Conservation (phyloP, 2,329 filamentous ascomycete genomes). For the Colletotrichum gigasporum region DNA sequence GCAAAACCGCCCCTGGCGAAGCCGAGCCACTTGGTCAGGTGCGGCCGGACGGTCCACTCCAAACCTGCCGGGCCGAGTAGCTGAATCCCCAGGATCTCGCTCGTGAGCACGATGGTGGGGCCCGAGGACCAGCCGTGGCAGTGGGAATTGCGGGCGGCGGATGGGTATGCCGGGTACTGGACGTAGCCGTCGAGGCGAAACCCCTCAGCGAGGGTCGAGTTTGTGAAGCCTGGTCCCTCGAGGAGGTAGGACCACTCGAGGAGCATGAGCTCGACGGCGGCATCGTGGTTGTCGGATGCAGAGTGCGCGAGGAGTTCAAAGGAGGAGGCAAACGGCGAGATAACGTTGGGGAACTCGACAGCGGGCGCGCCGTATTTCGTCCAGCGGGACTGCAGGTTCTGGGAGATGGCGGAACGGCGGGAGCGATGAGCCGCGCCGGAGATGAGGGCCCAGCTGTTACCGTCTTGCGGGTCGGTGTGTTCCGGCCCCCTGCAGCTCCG, state of each 20-base stretch:
- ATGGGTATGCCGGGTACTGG: slow-evolving; percentile 44
- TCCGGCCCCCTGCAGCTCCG: slow-evolving; percentile 41
- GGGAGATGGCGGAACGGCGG: slow-evolving; percentile 39
- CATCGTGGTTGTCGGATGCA: slow-evolving; percentile 44
- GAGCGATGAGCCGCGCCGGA: slow-evolving; percentile 35
- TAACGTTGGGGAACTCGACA: slow-evolving; percentile 48
- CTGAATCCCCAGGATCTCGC: slow-evolving; percentile 41
- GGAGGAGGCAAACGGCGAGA: slow-evolving; percentile 46
- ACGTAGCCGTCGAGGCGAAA: slow-evolving; percentile 47
- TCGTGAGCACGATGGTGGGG: slow-evolving; percentile 43
- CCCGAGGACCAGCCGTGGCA: slow-evolving; percentile 48
- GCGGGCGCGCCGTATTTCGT: slow-evolving; percentile 54
- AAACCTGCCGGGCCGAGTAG: slow-evolving; percentile 37
- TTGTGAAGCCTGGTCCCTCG: slow-evolving; percentile 48
- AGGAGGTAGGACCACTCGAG: slow-evolving; percentile 51
- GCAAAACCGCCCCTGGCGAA: slow-evolving; percentile 48
- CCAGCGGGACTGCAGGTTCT: slow-evolving; percentile 51
- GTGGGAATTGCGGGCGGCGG: slow-evolving; percentile 42
- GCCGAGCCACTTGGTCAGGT: slow-evolving; percentile 43
- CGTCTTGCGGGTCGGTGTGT: slow-evolving; percentile 59
- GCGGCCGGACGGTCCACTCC: slow-evolving; percentile 39
- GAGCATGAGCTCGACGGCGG: slow-evolving; percentile 52
- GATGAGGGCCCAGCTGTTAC: slow-evolving; percentile 57
- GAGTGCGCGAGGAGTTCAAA: slow-evolving; percentile 48
- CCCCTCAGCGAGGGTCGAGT: slow-evolving; percentile 52